These are phyloP conservation scores for Suillus placidus DNA, from an alignment of 768 basidiomycete species.

Conservation along the genomic window DNA sequence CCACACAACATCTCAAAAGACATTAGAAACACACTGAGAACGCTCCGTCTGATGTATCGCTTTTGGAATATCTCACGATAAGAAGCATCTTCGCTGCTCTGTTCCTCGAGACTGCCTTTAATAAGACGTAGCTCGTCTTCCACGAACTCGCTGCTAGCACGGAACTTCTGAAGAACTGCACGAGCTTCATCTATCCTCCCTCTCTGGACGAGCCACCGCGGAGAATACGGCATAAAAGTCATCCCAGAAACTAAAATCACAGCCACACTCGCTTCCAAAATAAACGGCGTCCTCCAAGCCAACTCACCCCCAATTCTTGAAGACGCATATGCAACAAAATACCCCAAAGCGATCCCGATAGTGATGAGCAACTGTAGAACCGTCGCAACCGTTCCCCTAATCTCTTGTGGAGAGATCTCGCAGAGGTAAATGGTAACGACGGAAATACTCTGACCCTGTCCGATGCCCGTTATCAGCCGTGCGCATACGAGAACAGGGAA, in stretches of 20 bases:
- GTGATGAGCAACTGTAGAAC: conserved; percentile 47
- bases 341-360: conserved; percentile 43
- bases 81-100: conserved; percentile 20
- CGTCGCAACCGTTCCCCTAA: conserved; percentile 44
- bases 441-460: conserved; percentile 49
- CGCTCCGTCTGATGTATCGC: conserved; percentile 36
- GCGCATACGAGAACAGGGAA: conserved; percentile 46
- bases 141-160: conserved; percentile 13
- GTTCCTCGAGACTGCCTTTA: conserved; percentile 26
- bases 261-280: conserved; percentile 27
- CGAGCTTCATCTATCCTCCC: conserved; percentile 36
- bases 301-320: conserved; percentile 25
- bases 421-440: conserved; percentile 43
- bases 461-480: conserved; percentile 47
- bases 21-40: conserved; percentile 46
- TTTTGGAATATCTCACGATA: conserved; percentile 34
- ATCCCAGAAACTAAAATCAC: conserved; percentile 23
- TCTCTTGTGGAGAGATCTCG: conserved; percentile 45
- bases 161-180: conserved; percentile 28
- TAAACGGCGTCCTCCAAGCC: conserved; percentile 33
- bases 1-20: conserved; percentile 44
- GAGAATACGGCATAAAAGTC: conserved; percentile 25
- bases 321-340: conserved; percentile 29
- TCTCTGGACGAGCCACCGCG: conserved; percentile 34
- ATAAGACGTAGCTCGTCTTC: conserved; percentile 27